Conservation (phyloP, 345 rosid species). For the Cardamine chenopodiifolia region DNA sequence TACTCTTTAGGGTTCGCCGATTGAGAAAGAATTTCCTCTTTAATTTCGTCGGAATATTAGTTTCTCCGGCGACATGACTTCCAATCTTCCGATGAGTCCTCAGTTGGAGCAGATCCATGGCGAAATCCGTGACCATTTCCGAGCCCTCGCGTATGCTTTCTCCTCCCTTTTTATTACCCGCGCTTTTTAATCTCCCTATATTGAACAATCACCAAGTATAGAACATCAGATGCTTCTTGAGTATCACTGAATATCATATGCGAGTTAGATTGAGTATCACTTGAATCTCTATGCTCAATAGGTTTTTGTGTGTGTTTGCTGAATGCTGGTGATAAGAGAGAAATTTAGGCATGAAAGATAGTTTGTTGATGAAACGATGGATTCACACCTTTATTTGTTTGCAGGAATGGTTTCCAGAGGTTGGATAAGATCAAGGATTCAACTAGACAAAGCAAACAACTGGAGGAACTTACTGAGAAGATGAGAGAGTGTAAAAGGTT, state of each 20-base stretch:
- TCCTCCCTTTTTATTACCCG: neutral
- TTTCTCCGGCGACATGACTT: slow-evolving; percentile 60
- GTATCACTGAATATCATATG: neutral
- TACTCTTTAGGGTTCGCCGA: slow-evolving; percentile 28
- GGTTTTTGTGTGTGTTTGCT: neutral
- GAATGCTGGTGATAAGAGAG: slow-evolving; percentile 3
- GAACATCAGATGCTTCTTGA: neutral
- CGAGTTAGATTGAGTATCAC: neutral
- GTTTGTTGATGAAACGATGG: neutral
- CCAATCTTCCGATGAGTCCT: slow-evolving; percentile 71
- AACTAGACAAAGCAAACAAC: slow-evolving; percentile 89
- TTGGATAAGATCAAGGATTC: slow-evolving; percentile 95
- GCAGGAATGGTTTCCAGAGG: slow-evolving; percentile 98
- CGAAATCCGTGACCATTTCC: slow-evolving; percentile 86
- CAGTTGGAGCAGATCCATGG: slow-evolving; percentile 99
- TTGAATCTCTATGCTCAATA: neutral
- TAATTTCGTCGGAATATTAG: slow-evolving; percentile 35
- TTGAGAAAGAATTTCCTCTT: slow-evolving; percentile 16
- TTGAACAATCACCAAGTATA: neutral
- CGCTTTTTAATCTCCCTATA: neutral
- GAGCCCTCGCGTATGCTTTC: slow-evolving; percentile 78
- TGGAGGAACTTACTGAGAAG: slow-evolving; percentile 91
- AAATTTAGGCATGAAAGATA: neutral
- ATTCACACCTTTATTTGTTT: slow-evolving; percentile 11
- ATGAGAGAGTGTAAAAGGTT: slow-evolving; percentile 99